Evolutionary conservation across 2,329 filamentous ascomycete genomes (phyloP), one percentile per base, ranked within the genome.

Genomic region (Aspergillus spinulosporus): DNA sequence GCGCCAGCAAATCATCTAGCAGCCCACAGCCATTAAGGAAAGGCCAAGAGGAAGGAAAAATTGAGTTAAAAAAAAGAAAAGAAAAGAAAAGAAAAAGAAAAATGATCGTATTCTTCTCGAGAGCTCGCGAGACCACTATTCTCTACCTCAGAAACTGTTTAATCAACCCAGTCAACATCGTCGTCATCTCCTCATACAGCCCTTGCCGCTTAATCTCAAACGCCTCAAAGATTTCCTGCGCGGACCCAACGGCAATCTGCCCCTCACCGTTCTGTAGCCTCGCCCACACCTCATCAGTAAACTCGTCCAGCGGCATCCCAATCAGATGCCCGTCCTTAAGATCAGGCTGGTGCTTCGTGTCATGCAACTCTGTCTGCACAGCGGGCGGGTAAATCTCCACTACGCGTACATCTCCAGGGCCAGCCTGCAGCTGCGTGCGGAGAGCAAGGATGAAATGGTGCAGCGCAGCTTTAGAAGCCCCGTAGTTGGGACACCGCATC

Each of bases 331-430:
- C 80, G 53, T 78, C 72, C 64, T 80, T 76, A 62, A 81, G 72
- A 60, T 83, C 79, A 0, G 80, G 80, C 68, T 82, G 80, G 57
- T 83, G 78, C 66, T 81, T 81, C 31, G 72, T 73, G 57, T 84
- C 80, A 57, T 83, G 81, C 28, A 84, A 67, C 64, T 84, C 82
- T 0, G 80, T 84, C 69, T 84, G 81, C 36, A 84, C 81, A 0
- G 80, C 79, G 0, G 81, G 82, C 3, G 82, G 81, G 54, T 78
- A 80, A 7, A 84, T 72, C 65, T 84, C 82, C 37, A 83, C 70
- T n/a, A 84, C 75, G 58, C 81, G 80, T 63, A 83, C 72, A 46
- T 79, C 76, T 0, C 74, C 74, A 1, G 63, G 60, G 0, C 61
- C 63, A 9, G 55, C 60, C 45, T 74, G 74, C 34, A 84, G 61